Conservation (phyloP, 1,284 basidiomycete species). For the Boletellus sp. region DNA sequence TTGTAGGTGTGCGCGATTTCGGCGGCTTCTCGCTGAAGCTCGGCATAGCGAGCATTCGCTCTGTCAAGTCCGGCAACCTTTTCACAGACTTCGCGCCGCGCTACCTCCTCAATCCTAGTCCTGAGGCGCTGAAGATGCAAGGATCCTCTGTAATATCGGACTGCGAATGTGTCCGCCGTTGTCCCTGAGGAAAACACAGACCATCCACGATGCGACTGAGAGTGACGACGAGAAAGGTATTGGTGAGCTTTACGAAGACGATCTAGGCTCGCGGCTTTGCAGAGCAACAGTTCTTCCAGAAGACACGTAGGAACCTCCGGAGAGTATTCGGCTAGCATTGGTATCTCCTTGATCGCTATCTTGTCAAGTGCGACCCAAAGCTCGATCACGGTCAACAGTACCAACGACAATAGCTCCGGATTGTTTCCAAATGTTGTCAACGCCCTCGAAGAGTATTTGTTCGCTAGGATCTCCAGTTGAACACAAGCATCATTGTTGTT, state of each 20-base stretch:
- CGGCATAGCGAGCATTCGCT: slow-evolving; percentile 16
- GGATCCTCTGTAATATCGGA: slow-evolving; percentile 31
- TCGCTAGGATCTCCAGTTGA: slow-evolving; percentile 24
- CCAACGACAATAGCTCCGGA: slow-evolving; percentile 43
- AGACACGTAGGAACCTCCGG: slow-evolving; percentile 39
- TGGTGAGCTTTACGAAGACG: slow-evolving; percentile 26
- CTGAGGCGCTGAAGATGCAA: slow-evolving; percentile 21
- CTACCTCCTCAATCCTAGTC: slow-evolving; percentile 26
- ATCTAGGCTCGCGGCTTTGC: slow-evolving; percentile 23
- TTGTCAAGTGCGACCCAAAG: slow-evolving; percentile 19
- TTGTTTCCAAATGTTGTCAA: slow-evolving; percentile 29
- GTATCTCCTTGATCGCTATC: slow-evolving; percentile 29
- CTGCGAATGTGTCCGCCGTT: slow-evolving; percentile 20
- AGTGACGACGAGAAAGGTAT: slow-evolving; percentile 32
- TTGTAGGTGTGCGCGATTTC: slow-evolving; percentile 1
- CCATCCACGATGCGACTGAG: neutral
- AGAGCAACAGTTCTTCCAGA: slow-evolving; percentile 40
- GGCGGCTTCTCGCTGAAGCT: slow-evolving; percentile 10
- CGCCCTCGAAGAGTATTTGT: slow-evolving; percentile 32
- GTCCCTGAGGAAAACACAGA: slow-evolving; percentile 27
- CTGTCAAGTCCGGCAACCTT: slow-evolving; percentile 28
- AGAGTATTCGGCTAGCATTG: slow-evolving; percentile 40
- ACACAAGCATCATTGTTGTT: slow-evolving; percentile 13
- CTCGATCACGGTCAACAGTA: slow-evolving; percentile 41
- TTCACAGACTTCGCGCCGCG: slow-evolving; percentile 11